Evolutionary conservation across 2,329 filamentous ascomycete genomes (phyloP), one percentile per base, ranked within the genome.

Genomic region (Xylaria sp.): DNA sequence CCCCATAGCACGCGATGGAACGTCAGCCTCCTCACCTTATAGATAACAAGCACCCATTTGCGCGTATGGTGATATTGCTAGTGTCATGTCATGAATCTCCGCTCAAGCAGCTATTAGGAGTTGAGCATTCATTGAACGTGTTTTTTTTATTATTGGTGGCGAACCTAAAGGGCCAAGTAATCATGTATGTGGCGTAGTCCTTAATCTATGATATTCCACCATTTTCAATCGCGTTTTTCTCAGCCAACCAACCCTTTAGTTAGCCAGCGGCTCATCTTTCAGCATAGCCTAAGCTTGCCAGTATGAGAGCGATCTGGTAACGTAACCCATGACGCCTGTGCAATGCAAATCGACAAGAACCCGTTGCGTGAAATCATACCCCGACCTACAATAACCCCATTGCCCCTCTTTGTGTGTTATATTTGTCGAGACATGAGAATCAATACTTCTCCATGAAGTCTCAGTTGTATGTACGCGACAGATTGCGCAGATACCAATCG

Each of bases 401-500:
- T 21, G 46, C 61, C 60, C 63, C 59, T 60, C 57, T 52, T 60
- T 55, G 59, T 58, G 43, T 55, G 33, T 55, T 54, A 43, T 54
- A 63, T 60, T 60, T 67, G 63, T 62, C 66, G 60, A 65, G 53
- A 59, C 54, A 60, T n/a, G n/a, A 58, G 46, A 47, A 65, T 52
- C 57, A 41, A 61, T 47, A 6, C 47, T 53, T 35, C 51, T 67
- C 49, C 49, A 38, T 52, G 37, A 44, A 47, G 54, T 57, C 64
- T 76, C 73, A 81, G 66, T 90, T 96, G 83, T 99, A 99, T 61
- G 93, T 96, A 77, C 95, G 90, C 63, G 93, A 91, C 74, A 99
- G 84, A 84, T 99, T 99, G 76, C 95, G 90, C 76, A 99, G 87
- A 79, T 99, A 99, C 95, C 95, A 99, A 80, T 99, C 95, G 68